Evolutionary conservation across 495 filamentous ascomycete species (phyloP).

Genomic region (Aspergillus ellipticus): DNA sequence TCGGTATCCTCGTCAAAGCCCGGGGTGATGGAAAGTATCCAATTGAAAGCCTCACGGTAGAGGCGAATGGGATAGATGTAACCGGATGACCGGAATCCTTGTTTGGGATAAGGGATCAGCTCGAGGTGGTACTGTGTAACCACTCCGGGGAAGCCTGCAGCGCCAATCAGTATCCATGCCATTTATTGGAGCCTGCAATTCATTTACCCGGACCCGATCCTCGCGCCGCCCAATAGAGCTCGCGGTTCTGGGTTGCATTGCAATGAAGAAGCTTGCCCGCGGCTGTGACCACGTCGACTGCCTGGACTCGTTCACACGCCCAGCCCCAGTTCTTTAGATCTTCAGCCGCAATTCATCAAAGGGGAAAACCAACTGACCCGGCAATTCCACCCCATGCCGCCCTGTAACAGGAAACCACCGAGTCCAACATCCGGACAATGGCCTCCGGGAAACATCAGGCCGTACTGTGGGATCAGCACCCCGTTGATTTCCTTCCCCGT

Average conservation of each 20-base stretch:
- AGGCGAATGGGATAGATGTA: conserved; percentile 42
- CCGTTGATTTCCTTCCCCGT: conserved; percentile 44
- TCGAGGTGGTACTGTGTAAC: conserved; percentile 45
- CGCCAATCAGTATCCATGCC: background rate
- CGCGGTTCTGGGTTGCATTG: conserved; percentile 36
- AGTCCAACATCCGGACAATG: conserved; percentile 57
- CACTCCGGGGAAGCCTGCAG: conserved; percentile 44
- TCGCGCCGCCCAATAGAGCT: conserved; percentile 49
- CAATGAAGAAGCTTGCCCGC: conserved; percentile 36
- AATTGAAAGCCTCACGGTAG: conserved; percentile 40
- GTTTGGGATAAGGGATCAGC: conserved; percentile 22
- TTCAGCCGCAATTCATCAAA: background rate
- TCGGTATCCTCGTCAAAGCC: conserved; percentile 39
- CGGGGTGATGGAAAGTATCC: conserved; percentile 36
- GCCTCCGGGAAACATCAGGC: conserved; percentile 46
- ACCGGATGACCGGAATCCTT: conserved; percentile 35
- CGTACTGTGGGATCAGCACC: conserved; percentile 25
- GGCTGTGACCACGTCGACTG: conserved; percentile 48
- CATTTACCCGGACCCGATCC: conserved; percentile 44
- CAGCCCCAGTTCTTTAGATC: conserved; percentile 47
- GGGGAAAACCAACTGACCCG: conserved; percentile 20
- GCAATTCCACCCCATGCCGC: conserved; percentile 57
- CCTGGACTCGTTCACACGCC: conserved; percentile 47
- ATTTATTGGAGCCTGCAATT: background rate
- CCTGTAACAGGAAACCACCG: conserved; percentile 53